Percentiles rank a stretch among this genome's conserved stretches.
Conservation (phyloP, 129 eudicot genomes). For the Centaurea solstitialis region DNA sequence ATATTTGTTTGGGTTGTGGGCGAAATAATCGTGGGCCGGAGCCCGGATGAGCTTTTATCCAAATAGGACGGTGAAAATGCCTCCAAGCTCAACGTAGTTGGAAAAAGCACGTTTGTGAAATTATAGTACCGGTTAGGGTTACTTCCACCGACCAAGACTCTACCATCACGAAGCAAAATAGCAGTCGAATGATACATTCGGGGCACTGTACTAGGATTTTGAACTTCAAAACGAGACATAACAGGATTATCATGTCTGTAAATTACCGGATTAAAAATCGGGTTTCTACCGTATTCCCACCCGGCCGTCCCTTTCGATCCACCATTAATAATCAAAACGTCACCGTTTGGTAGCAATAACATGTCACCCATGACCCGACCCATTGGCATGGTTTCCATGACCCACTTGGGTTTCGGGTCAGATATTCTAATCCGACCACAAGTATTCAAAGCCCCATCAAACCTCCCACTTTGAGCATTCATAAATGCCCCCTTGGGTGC, state of each 20-base stretch:
- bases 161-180: constrained; percentile 55
- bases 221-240: constrained; percentile 48
- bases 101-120: constrained; percentile 56
- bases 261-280: constrained; percentile 56
- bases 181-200: constrained; percentile 78
- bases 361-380: constrained; percentile 78
- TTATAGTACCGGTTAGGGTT: constrained; percentile 61
- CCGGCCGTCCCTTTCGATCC: constrained; percentile 58
- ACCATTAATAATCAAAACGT: constrained; percentile 63
- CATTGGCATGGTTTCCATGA: constrained; percentile 68
- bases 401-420: constrained; percentile 61
- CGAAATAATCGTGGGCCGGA: constrained; percentile 54
- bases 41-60: neutral
- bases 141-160: constrained; percentile 65
- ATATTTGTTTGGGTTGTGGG: constrained; percentile 38
- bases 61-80: constrained; percentile 71
- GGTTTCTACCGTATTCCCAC: constrained; percentile 61
- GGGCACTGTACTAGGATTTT: constrained; percentile 42
- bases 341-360: constrained; percentile 55
- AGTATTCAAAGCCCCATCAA: constrained; percentile 47
- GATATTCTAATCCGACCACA: constrained; percentile 61
- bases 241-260: constrained; percentile 38
- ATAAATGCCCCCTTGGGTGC: constrained; percentile 40
- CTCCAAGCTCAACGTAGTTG: constrained; percentile 72
- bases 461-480: constrained; percentile 40